phyloP scores from a whole-genome alignment of 441 rosid species.

The Pelargonium myrrhifolium region DNA sequence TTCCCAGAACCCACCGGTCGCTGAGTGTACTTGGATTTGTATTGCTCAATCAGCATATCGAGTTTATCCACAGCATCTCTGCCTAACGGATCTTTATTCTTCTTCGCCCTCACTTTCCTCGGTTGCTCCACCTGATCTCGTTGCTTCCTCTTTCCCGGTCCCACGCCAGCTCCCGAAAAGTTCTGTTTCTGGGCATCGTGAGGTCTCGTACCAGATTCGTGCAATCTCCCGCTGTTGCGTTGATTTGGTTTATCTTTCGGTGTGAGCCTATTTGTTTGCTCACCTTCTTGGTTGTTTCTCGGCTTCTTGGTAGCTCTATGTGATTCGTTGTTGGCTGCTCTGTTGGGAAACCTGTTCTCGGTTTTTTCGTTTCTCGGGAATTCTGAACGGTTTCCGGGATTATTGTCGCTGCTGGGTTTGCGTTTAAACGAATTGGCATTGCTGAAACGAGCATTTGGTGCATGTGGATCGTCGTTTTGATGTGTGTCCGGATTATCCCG shows the following conservation, averaged over 20 bases:
- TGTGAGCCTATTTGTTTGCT: slow-evolving; percentile 19
- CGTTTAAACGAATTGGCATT: slow-evolving; percentile 33
- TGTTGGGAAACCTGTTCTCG: slow-evolving; percentile 16
- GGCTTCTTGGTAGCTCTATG: slow-evolving; percentile 34
- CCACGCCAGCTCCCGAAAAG: slow-evolving; percentile 17
- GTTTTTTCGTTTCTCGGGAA: slow-evolving; percentile 5
- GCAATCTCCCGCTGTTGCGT: slow-evolving; percentile 14
- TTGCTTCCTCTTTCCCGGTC: slow-evolving; percentile 34
- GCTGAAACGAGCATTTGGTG: slow-evolving; percentile 16
- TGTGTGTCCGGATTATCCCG: slow-evolving; percentile 19
- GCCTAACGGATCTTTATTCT: slow-evolving; percentile 40
- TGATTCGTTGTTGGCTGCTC: slow-evolving; percentile 14
- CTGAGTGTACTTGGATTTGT: slow-evolving; percentile 59
- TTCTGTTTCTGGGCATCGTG: slow-evolving; percentile 14
- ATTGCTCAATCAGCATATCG: slow-evolving; percentile 60
- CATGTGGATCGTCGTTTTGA: slow-evolving; percentile 19
- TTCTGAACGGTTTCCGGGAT: slow-evolving; percentile 16
- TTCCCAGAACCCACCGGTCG: slow-evolving; percentile 31
- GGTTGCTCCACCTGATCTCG: slow-evolving; percentile 23
- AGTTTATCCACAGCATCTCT: slow-evolving; percentile 54
- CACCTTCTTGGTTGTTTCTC: slow-evolving; percentile 28
- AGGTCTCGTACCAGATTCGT: slow-evolving; percentile 19
- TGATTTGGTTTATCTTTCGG: slow-evolving; percentile 22
- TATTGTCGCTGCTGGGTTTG: slow-evolving; percentile 31
- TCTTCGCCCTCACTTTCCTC: slow-evolving; percentile 34